A percentile compares a stretch with the other conserved stretches of the same genome.
These are phyloP conservation scores for Kingdonia uniflora DNA, from an alignment of 164 flowering plant genomes.

Conservation along the genomic window DNA sequence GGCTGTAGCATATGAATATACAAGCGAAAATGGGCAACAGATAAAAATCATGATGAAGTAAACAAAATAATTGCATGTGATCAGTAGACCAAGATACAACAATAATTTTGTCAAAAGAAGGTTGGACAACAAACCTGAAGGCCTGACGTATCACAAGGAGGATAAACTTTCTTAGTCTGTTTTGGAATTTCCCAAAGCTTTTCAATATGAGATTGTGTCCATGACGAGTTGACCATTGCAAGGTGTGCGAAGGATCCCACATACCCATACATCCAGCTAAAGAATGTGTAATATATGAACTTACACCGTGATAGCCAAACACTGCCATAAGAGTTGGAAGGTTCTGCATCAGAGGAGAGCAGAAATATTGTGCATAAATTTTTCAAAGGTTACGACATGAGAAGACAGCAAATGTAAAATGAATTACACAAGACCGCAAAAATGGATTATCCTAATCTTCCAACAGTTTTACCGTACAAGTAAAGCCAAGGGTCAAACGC, in stretches of 20 bases:
- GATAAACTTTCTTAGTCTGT: conserved; percentile 66
- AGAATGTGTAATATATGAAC: conserved; percentile 55
- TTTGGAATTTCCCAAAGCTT: conserved; percentile 69
- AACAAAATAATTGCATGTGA: too few relatives aligned
- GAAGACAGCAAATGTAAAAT: neutral
- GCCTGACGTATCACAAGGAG: conserved; percentile 92
- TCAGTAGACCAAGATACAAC: too few relatives aligned
- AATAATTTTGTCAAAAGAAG: too few relatives aligned
- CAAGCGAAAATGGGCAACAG: too few relatives aligned
- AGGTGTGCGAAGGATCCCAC: conserved; percentile 82
- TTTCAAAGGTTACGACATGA: neutral
- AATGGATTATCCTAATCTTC: too few relatives aligned
- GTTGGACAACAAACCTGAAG: conserved; percentile 73
- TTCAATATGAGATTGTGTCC: conserved; percentile 79
- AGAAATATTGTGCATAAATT: conserved; percentile 4
- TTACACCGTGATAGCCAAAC: conserved; percentile 61
- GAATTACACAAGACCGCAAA: too few relatives aligned
- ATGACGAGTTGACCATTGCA: conserved; percentile 90
- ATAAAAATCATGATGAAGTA: too few relatives aligned
- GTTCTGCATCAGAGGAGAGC: conserved; percentile 8
- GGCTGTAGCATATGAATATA: too few relatives aligned
- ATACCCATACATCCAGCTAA: conserved; percentile 78
- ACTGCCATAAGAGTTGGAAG: conserved; percentile 29
- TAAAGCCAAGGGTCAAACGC: too few relatives aligned
- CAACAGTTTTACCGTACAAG: too few relatives aligned